Evolutionary conservation across 257 asterid genomes (phyloP), one percentile per base, ranked within the genome.

Genomic region (Striga asiatica): DNA sequence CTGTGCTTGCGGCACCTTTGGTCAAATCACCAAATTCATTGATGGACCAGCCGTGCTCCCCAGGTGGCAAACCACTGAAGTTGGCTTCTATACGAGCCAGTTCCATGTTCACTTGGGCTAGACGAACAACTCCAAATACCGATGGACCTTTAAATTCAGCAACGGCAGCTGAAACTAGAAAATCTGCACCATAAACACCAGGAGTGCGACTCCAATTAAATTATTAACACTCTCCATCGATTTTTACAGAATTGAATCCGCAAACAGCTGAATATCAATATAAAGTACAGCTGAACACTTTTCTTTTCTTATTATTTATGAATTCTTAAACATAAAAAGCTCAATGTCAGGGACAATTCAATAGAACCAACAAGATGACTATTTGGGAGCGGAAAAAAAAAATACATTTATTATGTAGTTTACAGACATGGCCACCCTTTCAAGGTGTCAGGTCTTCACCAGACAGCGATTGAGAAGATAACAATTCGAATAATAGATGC

Each of bases 1-100:
- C 97, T 4, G 98, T 91, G 77, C 86, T 87, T 32, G 94, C 94
- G 58, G 88, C 95, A 14, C 97, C 97, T 34, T 54, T 70, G 3
- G 95, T 91, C 67, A 91, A 63, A 81, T 87, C 95, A 51, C 98
- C 98, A 68, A 80, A 91, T 74, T 87, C 77, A 51, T 91, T 84
- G 45, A 91, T 74, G 23, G 94, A 82, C 98, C 97, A 91, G 41
- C 81, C 89, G 20, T 80, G 93, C 69, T 74, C 84, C 50, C 97
- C 97, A 43, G 85, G 93, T 23, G 85, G 52, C 68, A 88, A 63
- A n/a, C 98, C 97, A 37, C 93, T 82, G 68, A 92, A 88, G 66
- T 72, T 92, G 18, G 97, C 95, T 78, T 92, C 98, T 24, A 92
- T 73, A 58, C 89, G 65, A 41, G 94, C 82, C 59, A 88, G 67